Evolutionary conservation across 495 filamentous ascomycete genomes (phyloP).

Genomic region (Penicillium lagena): DNA sequence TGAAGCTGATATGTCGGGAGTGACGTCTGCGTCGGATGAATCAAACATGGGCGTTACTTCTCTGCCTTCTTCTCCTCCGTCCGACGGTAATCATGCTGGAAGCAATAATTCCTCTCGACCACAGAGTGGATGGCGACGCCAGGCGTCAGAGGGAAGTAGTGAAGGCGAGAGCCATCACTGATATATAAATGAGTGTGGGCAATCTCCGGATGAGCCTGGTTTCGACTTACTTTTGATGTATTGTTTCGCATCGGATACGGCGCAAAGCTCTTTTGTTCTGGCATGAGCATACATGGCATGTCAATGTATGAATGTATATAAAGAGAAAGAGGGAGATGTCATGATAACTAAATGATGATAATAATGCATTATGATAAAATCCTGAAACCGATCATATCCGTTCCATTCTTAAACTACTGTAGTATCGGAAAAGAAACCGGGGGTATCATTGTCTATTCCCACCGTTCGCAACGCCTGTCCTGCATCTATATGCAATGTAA

Average conservation of each 20-base stretch:
- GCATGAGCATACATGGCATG: constrained; percentile 8
- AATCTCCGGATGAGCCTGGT: too few relatives aligned
- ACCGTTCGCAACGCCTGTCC: not conserved
- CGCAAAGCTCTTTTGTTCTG: not conserved
- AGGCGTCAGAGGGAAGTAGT: constrained; percentile 19
- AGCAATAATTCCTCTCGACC: constrained; percentile 9
- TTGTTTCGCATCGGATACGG: not conserved
- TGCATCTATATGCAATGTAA: not conserved
- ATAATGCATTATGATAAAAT: constrained; percentile 20
- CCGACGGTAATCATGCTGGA: constrained; percentile 6
- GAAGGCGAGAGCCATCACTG: not conserved
- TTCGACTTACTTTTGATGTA: not conserved
- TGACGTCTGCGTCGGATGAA: constrained; percentile 13
- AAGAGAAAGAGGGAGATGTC: constrained; percentile 3
- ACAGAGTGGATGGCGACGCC: constrained; percentile 30
- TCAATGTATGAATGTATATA: constrained; percentile 16
- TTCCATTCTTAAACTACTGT: not conserved
- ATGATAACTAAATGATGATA: constrained; percentile 11
- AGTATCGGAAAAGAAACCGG: not conserved
- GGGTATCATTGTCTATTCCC: constrained; percentile 2
- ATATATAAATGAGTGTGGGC: constrained; percentile 3
- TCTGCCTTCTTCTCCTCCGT: constrained; percentile 10
- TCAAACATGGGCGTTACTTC: constrained; percentile 18
- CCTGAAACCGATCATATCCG: constrained; percentile 1
- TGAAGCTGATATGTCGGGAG: not conserved